These are phyloP conservation scores for Cutaneotrichosporon spelunceum DNA, from an alignment of 1,284 basidiomycete genomes.

Conservation along the genomic window DNA sequence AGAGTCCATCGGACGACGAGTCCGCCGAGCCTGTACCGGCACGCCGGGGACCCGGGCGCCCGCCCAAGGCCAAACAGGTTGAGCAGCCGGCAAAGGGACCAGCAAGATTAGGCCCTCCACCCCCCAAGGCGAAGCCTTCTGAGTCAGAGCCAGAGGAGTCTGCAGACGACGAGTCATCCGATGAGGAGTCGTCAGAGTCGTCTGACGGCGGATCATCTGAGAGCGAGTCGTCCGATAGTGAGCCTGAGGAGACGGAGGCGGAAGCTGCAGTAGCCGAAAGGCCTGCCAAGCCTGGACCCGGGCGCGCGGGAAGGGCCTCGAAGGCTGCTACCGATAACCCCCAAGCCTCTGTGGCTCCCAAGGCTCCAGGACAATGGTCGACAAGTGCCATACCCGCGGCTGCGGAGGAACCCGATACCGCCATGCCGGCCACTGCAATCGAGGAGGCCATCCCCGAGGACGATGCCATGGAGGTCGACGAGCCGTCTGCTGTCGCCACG, in stretches of 20 bases:
- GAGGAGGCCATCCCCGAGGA: neutral
- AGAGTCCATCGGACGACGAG: neutral
- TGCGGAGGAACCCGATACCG: too few species aligned
- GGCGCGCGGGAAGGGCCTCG: neutral
- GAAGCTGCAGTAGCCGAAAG: neutral
- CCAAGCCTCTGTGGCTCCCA: too few species aligned
- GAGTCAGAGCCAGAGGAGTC: neutral
- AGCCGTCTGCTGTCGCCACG: slow-evolving; percentile 1
- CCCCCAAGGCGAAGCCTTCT: neutral
- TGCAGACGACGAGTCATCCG: neutral
- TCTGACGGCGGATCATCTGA: neutral
- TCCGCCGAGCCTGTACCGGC: neutral
- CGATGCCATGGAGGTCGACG: neutral
- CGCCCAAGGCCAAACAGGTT: neutral
- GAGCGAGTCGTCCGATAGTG: too few species aligned
- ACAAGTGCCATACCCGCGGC: neutral
- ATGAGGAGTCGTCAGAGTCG: too few species aligned
- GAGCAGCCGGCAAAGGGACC: neutral
- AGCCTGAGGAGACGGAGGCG: too few species aligned
- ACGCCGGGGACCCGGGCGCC: neutral
- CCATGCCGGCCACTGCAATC: neutral
- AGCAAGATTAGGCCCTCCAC: neutral
- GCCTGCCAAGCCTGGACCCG: too few species aligned
- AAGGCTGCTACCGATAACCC: neutral
- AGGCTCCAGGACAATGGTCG: neutral